A percentile compares a stretch with the other conserved stretches of the same genome.
These are phyloP conservation scores for Globisporangium solare DNA, from an alignment of 352 stramenopile species.

Conservation along the genomic window DNA sequence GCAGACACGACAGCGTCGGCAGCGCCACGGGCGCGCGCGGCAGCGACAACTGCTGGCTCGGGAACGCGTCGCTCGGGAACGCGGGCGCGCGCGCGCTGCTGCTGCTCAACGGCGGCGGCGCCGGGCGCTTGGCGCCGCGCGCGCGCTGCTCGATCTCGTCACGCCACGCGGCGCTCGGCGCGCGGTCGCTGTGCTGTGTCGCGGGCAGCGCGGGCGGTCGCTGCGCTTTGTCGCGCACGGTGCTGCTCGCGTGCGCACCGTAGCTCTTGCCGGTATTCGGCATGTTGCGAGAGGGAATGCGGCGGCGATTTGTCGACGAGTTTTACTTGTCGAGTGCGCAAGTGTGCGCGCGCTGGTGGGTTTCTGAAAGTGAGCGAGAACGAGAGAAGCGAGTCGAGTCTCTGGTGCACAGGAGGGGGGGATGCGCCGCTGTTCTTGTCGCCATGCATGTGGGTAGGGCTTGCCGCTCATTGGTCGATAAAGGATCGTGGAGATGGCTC, in stretches of 20 bases:
- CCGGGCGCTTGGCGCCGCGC: conserved; percentile 7
- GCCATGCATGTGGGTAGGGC: too few species aligned
- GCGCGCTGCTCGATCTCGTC: conserved; percentile 5
- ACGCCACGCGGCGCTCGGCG: conserved; percentile 5
- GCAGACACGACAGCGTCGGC: conserved; percentile 15
- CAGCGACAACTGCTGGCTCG: neutral
- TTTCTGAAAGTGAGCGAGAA: conserved; percentile 8
- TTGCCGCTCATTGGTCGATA: too few species aligned
- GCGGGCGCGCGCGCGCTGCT: neutral
- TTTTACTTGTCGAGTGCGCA: too few species aligned
- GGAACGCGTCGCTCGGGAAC: neutral
- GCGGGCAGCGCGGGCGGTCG: neutral
- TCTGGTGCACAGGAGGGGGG: neutral
- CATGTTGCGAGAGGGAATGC: neutral
- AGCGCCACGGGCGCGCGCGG: neutral
- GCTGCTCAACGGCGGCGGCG: neutral
- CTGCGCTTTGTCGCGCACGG: conserved; percentile 12
- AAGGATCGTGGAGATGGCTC: too few species aligned
- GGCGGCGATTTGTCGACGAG: too few species aligned
- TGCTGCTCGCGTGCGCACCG: conserved; percentile 1
- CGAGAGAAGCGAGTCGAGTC: neutral
- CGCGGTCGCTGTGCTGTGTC: too few species aligned
- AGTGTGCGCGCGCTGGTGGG: too few species aligned
- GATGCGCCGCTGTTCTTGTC: neutral
- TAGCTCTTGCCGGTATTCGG: conserved; percentile 18